Percentiles rank a stretch among this genome's conserved stretches.
Conservation (phyloP, 2,329 filamentous ascomycete genomes). For the Tolypocladium endophyticum region DNA sequence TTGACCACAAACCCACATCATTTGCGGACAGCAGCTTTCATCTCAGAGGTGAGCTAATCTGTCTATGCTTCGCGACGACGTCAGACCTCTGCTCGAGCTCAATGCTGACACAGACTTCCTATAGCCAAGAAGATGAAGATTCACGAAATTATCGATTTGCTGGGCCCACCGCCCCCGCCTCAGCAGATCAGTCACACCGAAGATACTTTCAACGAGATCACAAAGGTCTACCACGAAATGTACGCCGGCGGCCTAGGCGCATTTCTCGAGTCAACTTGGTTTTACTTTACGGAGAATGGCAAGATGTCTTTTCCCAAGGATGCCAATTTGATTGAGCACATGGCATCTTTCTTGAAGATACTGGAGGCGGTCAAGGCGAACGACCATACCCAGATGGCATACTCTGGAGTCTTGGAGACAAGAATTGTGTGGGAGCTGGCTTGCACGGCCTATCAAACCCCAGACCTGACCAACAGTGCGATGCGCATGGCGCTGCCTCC, state of each 20-base stretch:
- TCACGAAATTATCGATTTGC: slow-evolving; percentile 56
- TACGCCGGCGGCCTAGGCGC: slow-evolving; percentile 66
- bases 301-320: slow-evolving; percentile 39
- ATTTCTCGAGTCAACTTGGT: slow-evolving; percentile 81
- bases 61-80: slow-evolving; percentile 12
- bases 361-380: slow-evolving; percentile 37
- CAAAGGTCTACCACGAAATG: slow-evolving; percentile 61
- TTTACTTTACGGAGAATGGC: slow-evolving; percentile 39
- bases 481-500: slow-evolving; percentile 28
- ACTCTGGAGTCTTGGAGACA: slow-evolving; percentile 44
- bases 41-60: slow-evolving; percentile 40
- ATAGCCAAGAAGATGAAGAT: slow-evolving; percentile 50
- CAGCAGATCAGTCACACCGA: slow-evolving; percentile 40
- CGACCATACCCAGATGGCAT: slow-evolving; percentile 40
- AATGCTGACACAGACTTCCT: slow-evolving; percentile 6
- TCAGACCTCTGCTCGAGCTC: not conserved
- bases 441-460: slow-evolving; percentile 32
- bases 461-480: slow-evolving; percentile 22
- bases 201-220: slow-evolving; percentile 53
- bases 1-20: slow-evolving; percentile 15
- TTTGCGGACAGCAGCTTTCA: slow-evolving; percentile 22
- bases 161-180: slow-evolving; percentile 49
- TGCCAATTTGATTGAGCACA: slow-evolving; percentile 50
- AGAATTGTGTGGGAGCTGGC: slow-evolving; percentile 51
- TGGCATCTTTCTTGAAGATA: slow-evolving; percentile 53